A percentile compares a stretch with the other conserved stretches of the same genome.
Conservation (phyloP, 352 stramenopile species). For the Globisporangium heterothallicum region DNA sequence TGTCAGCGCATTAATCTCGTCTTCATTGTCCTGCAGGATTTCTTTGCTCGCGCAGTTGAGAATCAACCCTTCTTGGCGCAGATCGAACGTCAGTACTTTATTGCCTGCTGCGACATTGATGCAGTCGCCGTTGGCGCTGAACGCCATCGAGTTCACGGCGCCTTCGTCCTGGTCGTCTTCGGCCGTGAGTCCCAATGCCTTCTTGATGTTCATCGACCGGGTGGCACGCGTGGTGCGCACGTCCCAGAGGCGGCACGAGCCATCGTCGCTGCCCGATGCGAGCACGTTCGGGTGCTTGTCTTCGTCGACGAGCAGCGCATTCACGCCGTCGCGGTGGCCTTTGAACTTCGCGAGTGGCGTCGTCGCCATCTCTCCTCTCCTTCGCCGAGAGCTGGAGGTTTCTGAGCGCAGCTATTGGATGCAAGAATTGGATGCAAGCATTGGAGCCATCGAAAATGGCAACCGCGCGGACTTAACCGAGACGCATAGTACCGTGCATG, state of each 20-base stretch:
- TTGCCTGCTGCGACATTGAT: constrained; percentile 55
- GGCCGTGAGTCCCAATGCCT: constrained; percentile 30
- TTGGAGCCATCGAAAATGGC: neutral
- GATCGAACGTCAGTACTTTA: constrained; percentile 66
- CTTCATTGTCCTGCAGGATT: constrained; percentile 53
- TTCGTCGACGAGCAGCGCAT: constrained; percentile 56
- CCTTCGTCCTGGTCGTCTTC: constrained; percentile 26
- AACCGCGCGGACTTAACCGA: neutral
- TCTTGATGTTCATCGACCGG: constrained; percentile 62
- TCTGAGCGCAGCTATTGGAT: neutral
- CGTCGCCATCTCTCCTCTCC: constrained; percentile 11
- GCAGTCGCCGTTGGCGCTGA: constrained; percentile 31
- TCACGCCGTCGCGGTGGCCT: constrained; percentile 55
- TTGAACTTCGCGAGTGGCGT: constrained; percentile 37
- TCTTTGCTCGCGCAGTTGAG: constrained; percentile 46
- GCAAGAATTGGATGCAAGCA: too few species aligned
- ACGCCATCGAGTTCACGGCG: constrained; percentile 66
- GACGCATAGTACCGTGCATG: too few species aligned
- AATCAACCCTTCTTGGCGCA: constrained; percentile 52
- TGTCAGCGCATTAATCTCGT: constrained; percentile 65
- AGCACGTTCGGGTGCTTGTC: constrained; percentile 41
- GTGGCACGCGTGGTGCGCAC: constrained; percentile 46
- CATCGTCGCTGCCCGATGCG: constrained; percentile 63
- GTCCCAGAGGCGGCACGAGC: constrained; percentile 67
- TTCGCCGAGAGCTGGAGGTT: too few species aligned